Base-by-base conservation (phyloP, 1,284 basidiomycete genomes). In the Anthracocystis panici-leucophaei region DNA sequence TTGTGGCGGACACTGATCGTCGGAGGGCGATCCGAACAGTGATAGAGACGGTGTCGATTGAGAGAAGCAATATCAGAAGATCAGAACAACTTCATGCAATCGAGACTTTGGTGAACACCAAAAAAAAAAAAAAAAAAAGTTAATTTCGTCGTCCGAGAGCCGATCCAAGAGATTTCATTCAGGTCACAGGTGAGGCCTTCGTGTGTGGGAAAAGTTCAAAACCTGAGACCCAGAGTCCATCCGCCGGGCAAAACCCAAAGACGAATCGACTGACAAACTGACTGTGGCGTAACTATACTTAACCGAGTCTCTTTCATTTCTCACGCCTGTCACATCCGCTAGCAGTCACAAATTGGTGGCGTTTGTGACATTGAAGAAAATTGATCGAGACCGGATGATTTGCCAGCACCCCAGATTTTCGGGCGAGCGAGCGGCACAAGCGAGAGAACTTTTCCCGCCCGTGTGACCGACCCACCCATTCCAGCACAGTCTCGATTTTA, bases 281-380 rank as follows among this genome's bases (percentile, higher is more conserved):
- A 11, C 4, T 11, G 12, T 33, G 12, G 31, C 25, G 33, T n/a
- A 20, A 40, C 27, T 4, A 27, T 27, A 27, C 35, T 35, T 48
- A 63, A 48, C 29, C 56, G 63, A 65, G 55, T 54, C 51, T 53
- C 56, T 53, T 58, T 58, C 56, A 56, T 40, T 65, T 27, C 45
- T 41, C 46, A 48, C 27, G 16, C 46, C 18, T 31, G 5, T 21
- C 12, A 10, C 21, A 4, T 5, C 42, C 14, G 14, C 21, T 7
- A 45, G 44, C 45, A 27, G 14, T 38, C 12, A 38, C 35, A 16
- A 3, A 38, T 38, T 12, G 35, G 35, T 38, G 2, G 35, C 12
- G 14, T 16, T 38, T 14, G 25, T 46, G 25, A 6, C 5, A 29
- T 42, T 18, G 41, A 18, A 27, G 7, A 16, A 46, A 46, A 41